A percentile compares a stretch with the other conserved stretches of the same genome.
These are phyloP conservation scores for Diaporthe batatas DNA, from an alignment of 2,329 filamentous ascomycete species.

Conservation along the genomic window DNA sequence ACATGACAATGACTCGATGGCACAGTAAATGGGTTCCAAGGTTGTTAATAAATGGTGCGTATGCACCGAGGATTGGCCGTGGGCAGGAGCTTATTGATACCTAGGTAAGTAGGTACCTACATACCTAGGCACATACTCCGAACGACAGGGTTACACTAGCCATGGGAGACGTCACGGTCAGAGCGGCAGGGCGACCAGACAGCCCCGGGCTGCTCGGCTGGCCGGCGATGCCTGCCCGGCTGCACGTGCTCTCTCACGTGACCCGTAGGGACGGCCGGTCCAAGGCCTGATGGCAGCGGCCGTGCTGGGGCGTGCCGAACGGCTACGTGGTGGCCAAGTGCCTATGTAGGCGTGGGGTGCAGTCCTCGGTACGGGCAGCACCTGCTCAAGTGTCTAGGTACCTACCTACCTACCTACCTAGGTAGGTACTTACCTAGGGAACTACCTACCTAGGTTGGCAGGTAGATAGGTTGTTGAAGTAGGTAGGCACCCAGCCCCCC, in stretches of 20 bases:
- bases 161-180: constrained; percentile 21
- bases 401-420: too few relatives aligned
- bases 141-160: neutral
- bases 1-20: constrained; percentile 20
- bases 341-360: too few relatives aligned
- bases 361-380: too few relatives aligned
- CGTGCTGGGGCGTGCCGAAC: neutral
- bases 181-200: neutral
- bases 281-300: neutral
- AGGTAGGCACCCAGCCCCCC: neutral
- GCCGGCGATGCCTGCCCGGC: too few relatives aligned
- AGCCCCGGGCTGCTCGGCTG: too few relatives aligned
- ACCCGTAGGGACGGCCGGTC: constrained; percentile 5
- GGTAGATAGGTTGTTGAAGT: too few relatives aligned
- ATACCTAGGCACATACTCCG: too few relatives aligned
- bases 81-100: constrained; percentile 14
- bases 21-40: neutral
- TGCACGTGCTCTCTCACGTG: constrained; percentile 26
- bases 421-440: too few relatives aligned
- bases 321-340: too few relatives aligned
- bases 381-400: too few relatives aligned
- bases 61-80: constrained; percentile 1
- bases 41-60: neutral
- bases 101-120: too few relatives aligned
- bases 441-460: too few relatives aligned